Evolutionary conservation across 2,329 filamentous ascomycete genomes (phyloP).

Genomic region (Verticillium nonalfalfae): DNA sequence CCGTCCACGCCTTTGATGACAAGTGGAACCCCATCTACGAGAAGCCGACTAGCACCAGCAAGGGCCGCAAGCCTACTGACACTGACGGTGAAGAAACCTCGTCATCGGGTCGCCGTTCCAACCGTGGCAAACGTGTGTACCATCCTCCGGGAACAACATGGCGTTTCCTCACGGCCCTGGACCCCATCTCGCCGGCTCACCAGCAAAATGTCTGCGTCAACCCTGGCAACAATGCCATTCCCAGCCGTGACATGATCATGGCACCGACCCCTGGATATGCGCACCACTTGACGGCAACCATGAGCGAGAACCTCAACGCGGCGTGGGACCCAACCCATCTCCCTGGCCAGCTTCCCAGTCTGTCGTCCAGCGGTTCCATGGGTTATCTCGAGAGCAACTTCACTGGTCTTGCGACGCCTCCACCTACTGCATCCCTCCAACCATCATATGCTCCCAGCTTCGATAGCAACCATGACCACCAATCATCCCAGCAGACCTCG

Average conservation of each 20-base stretch:
- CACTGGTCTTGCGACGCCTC: constrained; percentile 49
- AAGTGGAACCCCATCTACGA: constrained; percentile 34
- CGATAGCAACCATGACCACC: constrained; percentile 22
- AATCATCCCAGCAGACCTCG: neutral
- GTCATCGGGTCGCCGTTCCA: constrained; percentile 1
- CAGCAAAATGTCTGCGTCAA: constrained; percentile 35
- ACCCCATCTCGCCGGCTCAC: constrained; percentile 53
- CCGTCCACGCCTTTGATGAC: constrained; percentile 38
- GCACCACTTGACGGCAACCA: constrained; percentile 42
- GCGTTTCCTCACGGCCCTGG: constrained; percentile 56
- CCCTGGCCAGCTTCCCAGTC: constrained; percentile 23
- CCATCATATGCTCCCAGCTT: constrained; percentile 39
- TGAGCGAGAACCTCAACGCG: constrained; percentile 50
- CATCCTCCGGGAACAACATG: constrained; percentile 50
- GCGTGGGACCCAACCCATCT: constrained; percentile 35
- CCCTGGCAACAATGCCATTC: constrained; percentile 6
- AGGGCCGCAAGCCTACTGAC: constrained; percentile 9
- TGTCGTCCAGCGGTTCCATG: constrained; percentile 24
- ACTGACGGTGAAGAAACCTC: constrained; percentile 21
- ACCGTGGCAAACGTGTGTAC: constrained; percentile 23
- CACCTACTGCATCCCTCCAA: constrained; percentile 45
- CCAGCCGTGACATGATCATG: constrained; percentile 39
- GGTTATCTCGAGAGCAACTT: constrained; percentile 41
- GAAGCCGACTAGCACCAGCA: constrained; percentile 15
- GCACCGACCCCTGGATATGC: constrained; percentile 41